These are phyloP conservation scores for Arthromyces matolae DNA, from an alignment of 768 basidiomycete species.

Conservation along the genomic window DNA sequence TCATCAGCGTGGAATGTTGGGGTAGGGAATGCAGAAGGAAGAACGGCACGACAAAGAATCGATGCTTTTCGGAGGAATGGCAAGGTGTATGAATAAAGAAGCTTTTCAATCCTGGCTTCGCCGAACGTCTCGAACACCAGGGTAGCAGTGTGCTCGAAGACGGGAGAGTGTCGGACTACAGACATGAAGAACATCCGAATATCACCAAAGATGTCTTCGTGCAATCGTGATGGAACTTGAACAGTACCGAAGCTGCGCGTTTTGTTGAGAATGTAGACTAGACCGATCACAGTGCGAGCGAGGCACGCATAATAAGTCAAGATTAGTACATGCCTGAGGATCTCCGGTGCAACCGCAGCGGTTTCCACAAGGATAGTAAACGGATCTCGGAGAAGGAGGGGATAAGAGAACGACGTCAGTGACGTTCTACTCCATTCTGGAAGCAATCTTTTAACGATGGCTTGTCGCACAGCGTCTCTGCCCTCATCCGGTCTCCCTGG, in stretches of 20 bases:
- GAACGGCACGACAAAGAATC: slow-evolving; percentile 75
- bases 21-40: slow-evolving; percentile 60
- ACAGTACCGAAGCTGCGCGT: slow-evolving; percentile 51
- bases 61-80: slow-evolving; percentile 89
- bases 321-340: slow-evolving; percentile 83
- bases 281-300: slow-evolving; percentile 78
- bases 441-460: slow-evolving; percentile 83
- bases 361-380: slow-evolving; percentile 87
- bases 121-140: slow-evolving; percentile 77
- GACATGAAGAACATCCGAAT: slow-evolving; percentile 89
- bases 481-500: slow-evolving; percentile 70
- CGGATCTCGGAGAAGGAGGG: slow-evolving; percentile 85
- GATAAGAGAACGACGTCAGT: slow-evolving; percentile 77
- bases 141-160: slow-evolving; percentile 82
- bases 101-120: slow-evolving; percentile 78
- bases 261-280: slow-evolving; percentile 81
- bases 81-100: slow-evolving; percentile 83
- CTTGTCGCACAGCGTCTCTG: slow-evolving; percentile 72
- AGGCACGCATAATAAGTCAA: slow-evolving; percentile 89
- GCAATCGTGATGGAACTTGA: slow-evolving; percentile 42
- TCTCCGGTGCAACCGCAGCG: slow-evolving; percentile 85
- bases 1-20: slow-evolving; percentile 38
- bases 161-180: slow-evolving; percentile 82
- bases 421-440: slow-evolving; percentile 92
- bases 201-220: slow-evolving; percentile 77